Conservation (phyloP, 106 monocot genomes). For the Iris macrosiphon region DNA sequence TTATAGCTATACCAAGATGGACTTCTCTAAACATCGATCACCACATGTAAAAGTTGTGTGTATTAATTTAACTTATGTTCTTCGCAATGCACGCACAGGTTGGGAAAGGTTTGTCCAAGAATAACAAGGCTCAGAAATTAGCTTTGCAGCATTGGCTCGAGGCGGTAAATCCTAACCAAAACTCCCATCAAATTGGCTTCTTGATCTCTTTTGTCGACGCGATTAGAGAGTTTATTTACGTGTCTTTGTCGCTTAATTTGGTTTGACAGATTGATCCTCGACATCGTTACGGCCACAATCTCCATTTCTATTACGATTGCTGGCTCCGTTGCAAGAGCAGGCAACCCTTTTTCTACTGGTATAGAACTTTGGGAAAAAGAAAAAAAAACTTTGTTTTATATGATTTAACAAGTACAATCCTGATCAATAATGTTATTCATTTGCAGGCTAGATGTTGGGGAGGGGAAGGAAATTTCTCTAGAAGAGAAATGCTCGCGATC, state of each 20-base stretch:
- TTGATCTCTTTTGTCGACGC: too few relatives aligned
- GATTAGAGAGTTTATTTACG: too few relatives aligned
- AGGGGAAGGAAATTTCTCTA: conserved; percentile 74
- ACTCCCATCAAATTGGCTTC: too few relatives aligned
- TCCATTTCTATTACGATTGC: conserved; percentile 77
- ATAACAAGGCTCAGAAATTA: conserved; percentile 83
- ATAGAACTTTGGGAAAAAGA: too few relatives aligned
- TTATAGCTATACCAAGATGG: too few relatives aligned
- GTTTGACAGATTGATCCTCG: conserved; percentile 88
- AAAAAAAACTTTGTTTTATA: too few relatives aligned
- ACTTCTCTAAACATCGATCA: too few relatives aligned
- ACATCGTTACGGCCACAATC: conserved; percentile 98
- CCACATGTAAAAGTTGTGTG: too few relatives aligned
- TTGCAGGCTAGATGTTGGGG: conserved; percentile 85
- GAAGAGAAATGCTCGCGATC: conserved; percentile 62
- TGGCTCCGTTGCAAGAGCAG: conserved; percentile 85
- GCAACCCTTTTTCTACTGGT: conserved; percentile 99
- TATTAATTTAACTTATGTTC: not conserved
- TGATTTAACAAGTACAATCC: too few relatives aligned
- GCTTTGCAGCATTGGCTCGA: conserved; percentile 99
- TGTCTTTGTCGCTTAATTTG: too few relatives aligned
- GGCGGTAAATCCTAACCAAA: conserved; percentile 45
- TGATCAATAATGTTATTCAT: too few relatives aligned
- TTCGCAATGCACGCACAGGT: conserved; percentile 59
- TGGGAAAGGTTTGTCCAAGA: conserved; percentile 87